Evolutionary conservation across 768 basidiomycete species (phyloP).

Genomic region (Termitomyces heimii): DNA sequence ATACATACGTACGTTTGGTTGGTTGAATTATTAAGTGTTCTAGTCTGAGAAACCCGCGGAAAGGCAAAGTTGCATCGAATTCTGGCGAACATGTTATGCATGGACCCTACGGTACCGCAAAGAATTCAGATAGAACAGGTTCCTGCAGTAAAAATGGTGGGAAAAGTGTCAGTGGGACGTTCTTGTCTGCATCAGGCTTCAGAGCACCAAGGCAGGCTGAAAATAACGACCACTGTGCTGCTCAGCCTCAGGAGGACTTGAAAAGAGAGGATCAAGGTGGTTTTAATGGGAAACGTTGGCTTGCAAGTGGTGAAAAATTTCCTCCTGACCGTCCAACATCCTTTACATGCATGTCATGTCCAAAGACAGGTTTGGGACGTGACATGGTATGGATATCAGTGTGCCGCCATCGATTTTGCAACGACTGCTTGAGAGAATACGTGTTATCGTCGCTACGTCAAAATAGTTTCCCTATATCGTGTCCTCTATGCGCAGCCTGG

Average conservation of each 20-base stretch:
- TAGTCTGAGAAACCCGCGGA: not conserved
- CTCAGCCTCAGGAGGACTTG: not conserved
- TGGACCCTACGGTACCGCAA: not conserved
- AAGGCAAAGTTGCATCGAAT: not conserved
- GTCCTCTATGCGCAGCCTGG: conserved; percentile 45
- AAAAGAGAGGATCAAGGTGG: not conserved
- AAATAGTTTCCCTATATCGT: conserved; percentile 52
- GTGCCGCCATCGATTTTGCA: conserved; percentile 52
- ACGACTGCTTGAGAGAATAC: conserved; percentile 41
- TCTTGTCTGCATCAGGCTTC: not conserved
- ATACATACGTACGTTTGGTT: not conserved
- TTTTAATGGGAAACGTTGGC: not conserved
- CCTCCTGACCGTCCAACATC: conserved; percentile 15
- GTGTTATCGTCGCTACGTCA: conserved; percentile 42
- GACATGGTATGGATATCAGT: conserved; percentile 18
- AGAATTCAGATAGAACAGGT: not conserved
- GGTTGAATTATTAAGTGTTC: too few species aligned
- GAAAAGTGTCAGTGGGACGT: not conserved
- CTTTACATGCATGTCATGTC: conserved; percentile 53
- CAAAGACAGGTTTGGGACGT: conserved; percentile 27
- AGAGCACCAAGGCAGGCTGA: not conserved
- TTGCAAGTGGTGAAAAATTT: not conserved
- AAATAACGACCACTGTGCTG: not conserved
- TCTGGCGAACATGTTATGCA: not conserved
- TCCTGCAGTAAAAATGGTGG: not conserved